A percentile compares a stretch with the other conserved stretches of the same genome.
phyloP scores from a whole-genome alignment of 805 yeast species.

The Candida ortonii region DNA sequence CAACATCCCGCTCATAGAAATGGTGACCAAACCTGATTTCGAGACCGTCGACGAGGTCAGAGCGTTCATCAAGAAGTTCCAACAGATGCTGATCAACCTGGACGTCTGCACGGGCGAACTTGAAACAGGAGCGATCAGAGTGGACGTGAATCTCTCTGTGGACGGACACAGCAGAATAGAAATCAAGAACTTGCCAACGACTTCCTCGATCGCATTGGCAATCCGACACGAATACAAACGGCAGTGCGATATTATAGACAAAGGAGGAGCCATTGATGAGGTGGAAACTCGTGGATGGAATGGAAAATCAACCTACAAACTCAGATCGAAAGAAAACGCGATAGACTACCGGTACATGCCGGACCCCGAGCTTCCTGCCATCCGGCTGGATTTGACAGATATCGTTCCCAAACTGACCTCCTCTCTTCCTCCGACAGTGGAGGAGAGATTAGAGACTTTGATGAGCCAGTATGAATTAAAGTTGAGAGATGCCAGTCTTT shows the following conservation, averaged over 20 bases:
- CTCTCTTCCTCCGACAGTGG: constrained; percentile 60
- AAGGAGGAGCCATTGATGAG: constrained; percentile 22
- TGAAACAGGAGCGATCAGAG: constrained; percentile 93
- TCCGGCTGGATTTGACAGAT: constrained; percentile 45
- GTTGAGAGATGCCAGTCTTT: constrained; percentile 71
- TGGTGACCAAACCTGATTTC: constrained; percentile 90
- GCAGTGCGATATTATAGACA: constrained; percentile 52
- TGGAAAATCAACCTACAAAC: constrained; percentile 62
- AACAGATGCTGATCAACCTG: constrained; percentile 62
- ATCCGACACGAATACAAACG: constrained; percentile 69
- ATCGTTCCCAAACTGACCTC: constrained; percentile 37
- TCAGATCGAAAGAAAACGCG: constrained; percentile 76
- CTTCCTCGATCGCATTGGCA: constrained; percentile 76
- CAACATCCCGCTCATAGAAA: constrained; percentile 82
- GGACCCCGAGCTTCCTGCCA: constrained; percentile 78
- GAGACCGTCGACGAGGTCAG: constrained; percentile 62
- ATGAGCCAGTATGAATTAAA: constrained; percentile 59
- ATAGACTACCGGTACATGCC: constrained; percentile 93
- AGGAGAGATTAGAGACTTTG: constrained; percentile 42
- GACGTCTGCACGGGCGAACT: constrained; percentile 84
- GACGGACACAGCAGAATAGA: constrained; percentile 74
- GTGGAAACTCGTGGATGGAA: constrained; percentile 91
- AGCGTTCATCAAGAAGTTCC: constrained; percentile 78
- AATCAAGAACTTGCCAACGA: constrained; percentile 83
- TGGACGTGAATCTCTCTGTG: constrained; percentile 90